A percentile compares a stretch with the other conserved stretches of the same genome.
These are phyloP conservation scores for Russula griseocarnosa DNA, from an alignment of 768 basidiomycete species.

Conservation along the genomic window DNA sequence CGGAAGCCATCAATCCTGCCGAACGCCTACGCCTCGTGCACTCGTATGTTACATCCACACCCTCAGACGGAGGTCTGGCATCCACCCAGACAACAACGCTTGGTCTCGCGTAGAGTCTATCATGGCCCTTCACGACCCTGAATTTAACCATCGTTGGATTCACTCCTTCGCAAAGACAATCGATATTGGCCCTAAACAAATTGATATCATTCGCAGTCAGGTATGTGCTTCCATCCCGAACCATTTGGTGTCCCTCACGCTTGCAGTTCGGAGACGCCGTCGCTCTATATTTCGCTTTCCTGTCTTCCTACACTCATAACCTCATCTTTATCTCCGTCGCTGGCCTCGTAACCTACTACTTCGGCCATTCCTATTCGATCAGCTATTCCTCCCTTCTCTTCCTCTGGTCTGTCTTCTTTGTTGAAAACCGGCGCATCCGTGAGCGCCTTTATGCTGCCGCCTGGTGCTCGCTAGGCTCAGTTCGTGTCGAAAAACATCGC, in stretches of 20 bases:
- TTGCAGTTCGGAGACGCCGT: constrained; percentile 71
- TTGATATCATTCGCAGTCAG: constrained; percentile 70
- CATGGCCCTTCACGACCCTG: constrained; percentile 78
- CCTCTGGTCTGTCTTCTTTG: constrained; percentile 82
- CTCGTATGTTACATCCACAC: constrained; percentile 62
- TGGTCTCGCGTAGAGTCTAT: constrained; percentile 83
- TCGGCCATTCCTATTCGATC: constrained; percentile 69
- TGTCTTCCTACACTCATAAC: constrained; percentile 76
- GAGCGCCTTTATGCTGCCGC: constrained; percentile 79
- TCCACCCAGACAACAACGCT: constrained; percentile 62
- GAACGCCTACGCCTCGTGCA: constrained; percentile 81
- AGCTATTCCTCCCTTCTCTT: constrained; percentile 70
- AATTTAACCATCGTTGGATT: constrained; percentile 78
- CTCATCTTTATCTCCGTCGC: constrained; percentile 71
- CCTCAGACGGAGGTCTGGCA: constrained; percentile 75
- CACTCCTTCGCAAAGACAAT: constrained; percentile 57
- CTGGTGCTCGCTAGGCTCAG: constrained; percentile 76
- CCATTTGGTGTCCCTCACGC: constrained; percentile 22
- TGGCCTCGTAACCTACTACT: constrained; percentile 66
- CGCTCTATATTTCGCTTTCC: constrained; percentile 87
- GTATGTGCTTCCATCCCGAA: constrained; percentile 37
- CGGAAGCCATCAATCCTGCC: constrained; percentile 54
- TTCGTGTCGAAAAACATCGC: constrained; percentile 70
- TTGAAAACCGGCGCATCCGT: constrained; percentile 88
- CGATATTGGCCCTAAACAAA: constrained; percentile 48